Percentiles rank a stretch among this genome's conserved stretches.
Conservation (phyloP, 495 filamentous ascomycete species). For the Letharia columbiana region DNA sequence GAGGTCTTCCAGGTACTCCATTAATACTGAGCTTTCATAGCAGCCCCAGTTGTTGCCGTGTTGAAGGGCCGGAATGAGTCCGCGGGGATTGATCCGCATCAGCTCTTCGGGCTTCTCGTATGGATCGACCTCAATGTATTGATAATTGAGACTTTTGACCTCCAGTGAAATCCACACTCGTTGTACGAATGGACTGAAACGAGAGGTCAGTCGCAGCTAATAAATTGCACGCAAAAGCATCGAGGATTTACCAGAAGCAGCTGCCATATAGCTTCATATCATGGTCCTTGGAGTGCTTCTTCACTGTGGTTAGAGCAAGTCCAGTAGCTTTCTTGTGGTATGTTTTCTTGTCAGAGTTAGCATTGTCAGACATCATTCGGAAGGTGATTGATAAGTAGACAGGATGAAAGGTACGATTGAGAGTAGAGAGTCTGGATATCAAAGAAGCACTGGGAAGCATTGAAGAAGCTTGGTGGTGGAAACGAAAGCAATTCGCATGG, state of each 20-base stretch:
- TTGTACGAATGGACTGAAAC: conserved; percentile 67
- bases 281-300: conserved; percentile 58
- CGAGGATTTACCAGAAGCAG: conserved; percentile 71
- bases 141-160: conserved; percentile 70
- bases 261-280: conserved; percentile 78
- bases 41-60: conserved; percentile 83
- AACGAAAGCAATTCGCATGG: not conserved
- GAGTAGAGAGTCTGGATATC: not conserved
- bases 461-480: not conserved
- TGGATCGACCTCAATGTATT: conserved; percentile 88
- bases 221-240: conserved; percentile 4
- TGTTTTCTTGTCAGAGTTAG: conserved; percentile 48
- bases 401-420: not conserved
- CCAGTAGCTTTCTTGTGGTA: conserved; percentile 83
- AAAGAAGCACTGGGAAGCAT: not conserved
- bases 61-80: conserved; percentile 73
- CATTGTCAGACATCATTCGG: conserved; percentile 38
- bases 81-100: conserved; percentile 80
- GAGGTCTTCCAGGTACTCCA: conserved; percentile 84
- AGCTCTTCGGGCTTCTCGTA: conserved; percentile 72
- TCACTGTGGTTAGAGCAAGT: conserved; percentile 60
- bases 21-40: conserved; percentile 76
- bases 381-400: too few species aligned
- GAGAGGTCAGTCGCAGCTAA: conserved; percentile 22
- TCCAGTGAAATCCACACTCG: conserved; percentile 96